Conservation (phyloP, 2,329 filamentous ascomycete species). For the Mycocentrospora acerina region DNA sequence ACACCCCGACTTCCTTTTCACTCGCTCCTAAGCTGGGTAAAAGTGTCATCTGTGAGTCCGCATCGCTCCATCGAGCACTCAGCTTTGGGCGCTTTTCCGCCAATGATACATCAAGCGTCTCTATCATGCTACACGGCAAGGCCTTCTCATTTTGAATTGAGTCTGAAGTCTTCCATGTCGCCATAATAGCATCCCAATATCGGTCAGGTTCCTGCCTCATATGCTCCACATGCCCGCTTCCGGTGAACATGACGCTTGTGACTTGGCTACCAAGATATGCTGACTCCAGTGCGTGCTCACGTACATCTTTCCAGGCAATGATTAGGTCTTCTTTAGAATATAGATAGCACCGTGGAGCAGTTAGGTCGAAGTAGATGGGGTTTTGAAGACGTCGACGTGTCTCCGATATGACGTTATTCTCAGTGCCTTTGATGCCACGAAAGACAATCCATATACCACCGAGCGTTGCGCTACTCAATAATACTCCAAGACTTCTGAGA, state of each 20-base stretch:
- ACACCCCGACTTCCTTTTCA: no score
- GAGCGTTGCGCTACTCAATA: constrained; percentile 13
- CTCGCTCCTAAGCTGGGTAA: background rate
- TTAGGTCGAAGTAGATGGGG: constrained; percentile 14
- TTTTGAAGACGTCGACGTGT: constrained; percentile 16
- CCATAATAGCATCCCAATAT: constrained; percentile 53
- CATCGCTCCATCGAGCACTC: constrained; percentile 5
- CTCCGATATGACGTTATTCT: constrained; percentile 23
- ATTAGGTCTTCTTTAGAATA: constrained; percentile 60
- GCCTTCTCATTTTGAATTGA: constrained; percentile 2
- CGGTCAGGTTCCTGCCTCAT: constrained; percentile 56
- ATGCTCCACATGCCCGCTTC: constrained; percentile 61
- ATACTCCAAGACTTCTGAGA: constrained; percentile 14
- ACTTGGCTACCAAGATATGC: constrained; percentile 50
- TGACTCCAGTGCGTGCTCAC: constrained; percentile 52
- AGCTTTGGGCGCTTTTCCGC: constrained; percentile 2
- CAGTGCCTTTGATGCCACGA: constrained; percentile 14
- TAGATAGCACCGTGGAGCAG: constrained; percentile 53
- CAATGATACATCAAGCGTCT: background rate
- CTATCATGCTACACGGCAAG: constrained; percentile 4
- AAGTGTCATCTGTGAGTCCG: constrained; percentile 2
- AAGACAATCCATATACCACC: constrained; percentile 23
- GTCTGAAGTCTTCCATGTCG: constrained; percentile 18
- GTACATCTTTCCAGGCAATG: constrained; percentile 57
- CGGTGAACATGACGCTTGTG: constrained; percentile 55